Percentiles rank a stretch among this genome's conserved stretches.
These are phyloP conservation scores for Exobasidium rhododendri DNA, from an alignment of 1,284 basidiomycete species.

Conservation along the genomic window DNA sequence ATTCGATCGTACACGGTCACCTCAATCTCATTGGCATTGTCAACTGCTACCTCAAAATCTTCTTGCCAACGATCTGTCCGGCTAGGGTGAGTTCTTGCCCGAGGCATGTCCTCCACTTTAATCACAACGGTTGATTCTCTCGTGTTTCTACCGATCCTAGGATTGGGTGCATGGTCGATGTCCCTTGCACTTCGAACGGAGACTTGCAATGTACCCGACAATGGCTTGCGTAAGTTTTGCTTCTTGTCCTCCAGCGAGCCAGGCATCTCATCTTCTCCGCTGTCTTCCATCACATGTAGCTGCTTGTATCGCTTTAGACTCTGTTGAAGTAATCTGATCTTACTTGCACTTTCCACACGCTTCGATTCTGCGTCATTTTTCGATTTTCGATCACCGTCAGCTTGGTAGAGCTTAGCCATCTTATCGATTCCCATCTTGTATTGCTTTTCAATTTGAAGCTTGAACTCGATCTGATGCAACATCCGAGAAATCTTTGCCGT, in stretches of 20 bases:
- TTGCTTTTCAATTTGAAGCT: constrained; percentile 95
- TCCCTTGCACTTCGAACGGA: constrained; percentile 85
- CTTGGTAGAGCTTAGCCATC: constrained; percentile 85
- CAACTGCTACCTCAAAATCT: constrained; percentile 90
- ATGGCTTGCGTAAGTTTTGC: constrained; percentile 83
- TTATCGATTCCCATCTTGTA: constrained; percentile 98
- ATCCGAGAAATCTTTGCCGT: constrained; percentile 95
- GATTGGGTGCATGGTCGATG: constrained; percentile 84
- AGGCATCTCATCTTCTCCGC: constrained; percentile 66
- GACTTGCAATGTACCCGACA: constrained; percentile 88
- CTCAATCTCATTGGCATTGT: constrained; percentile 98
- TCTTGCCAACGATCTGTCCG: constrained; percentile 96
- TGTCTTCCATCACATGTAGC: constrained; percentile 83
- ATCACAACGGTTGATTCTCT: constrained; percentile 85
- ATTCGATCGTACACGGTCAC: constrained; percentile 93
- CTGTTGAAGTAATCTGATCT: constrained; percentile 86
- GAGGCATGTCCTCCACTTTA: constrained; percentile 92
- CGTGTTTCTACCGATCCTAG: constrained; percentile 55
- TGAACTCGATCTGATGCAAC: constrained; percentile 99
- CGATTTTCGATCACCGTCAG: constrained; percentile 80
- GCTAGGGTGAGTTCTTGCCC: constrained; percentile 85
- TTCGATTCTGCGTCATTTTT: constrained; percentile 81
- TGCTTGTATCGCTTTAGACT: constrained; percentile 96
- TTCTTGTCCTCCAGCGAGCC: constrained; percentile 68
- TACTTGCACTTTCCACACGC: constrained; percentile 88